phyloP scores from a whole-genome alignment of 2,329 filamentous ascomycete genomes.

The Ceratocystis harringtonii region DNA sequence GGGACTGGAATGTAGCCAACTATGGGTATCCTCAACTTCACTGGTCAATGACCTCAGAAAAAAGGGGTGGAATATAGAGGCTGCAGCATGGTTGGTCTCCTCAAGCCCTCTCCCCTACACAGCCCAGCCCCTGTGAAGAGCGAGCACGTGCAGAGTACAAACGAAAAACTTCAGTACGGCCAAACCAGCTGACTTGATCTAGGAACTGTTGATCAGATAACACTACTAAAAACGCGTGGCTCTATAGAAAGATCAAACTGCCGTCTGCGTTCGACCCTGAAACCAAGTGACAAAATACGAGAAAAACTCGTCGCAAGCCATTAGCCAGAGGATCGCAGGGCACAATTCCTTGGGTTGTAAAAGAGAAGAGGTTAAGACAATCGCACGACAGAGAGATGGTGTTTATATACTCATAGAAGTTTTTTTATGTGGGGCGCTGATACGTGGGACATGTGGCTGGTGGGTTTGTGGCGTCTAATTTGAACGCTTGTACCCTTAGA shows the following conservation, averaged over 20 bases:
- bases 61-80: conserved; percentile 81
- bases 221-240: conserved; percentile 58
- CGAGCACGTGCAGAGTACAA: conserved; percentile 1
- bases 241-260: conserved; percentile 76
- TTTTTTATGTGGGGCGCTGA: no score
- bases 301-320: background rate
- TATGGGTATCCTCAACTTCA: conserved; percentile 92
- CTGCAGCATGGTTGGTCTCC: conserved; percentile 28
- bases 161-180: background rate
- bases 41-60: conserved; percentile 76
- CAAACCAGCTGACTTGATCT: conserved; percentile 34
- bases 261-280: conserved; percentile 53
- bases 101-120: background rate
- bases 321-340: conserved; percentile 56
- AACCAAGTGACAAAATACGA: background rate
- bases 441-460: no score
- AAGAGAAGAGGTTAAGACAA: conserved; percentile 24
- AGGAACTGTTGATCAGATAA: conserved; percentile 92
- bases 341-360: conserved; percentile 62
- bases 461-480: no score
- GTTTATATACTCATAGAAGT: no score
- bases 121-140: background rate
- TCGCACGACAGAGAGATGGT: no score
- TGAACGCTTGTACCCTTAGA: no score
- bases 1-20: conserved; percentile 20